A percentile compares a stretch with the other conserved stretches of the same genome.
Evolutionary conservation across 1,139 yeast genomes (phyloP).

Genomic region (Pichia sp.): DNA sequence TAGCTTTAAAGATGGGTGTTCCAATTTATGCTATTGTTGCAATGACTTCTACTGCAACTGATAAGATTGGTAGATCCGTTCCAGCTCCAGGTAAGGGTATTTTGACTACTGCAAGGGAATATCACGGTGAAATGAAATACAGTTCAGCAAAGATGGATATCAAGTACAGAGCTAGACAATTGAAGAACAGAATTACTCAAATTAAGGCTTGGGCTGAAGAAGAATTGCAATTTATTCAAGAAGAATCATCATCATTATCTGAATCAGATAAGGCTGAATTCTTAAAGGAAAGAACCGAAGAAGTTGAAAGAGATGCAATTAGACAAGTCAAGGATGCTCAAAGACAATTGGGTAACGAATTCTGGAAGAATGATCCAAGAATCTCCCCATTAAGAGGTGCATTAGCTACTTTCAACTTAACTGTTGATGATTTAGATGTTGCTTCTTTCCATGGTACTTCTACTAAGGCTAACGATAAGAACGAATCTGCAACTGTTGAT

Average conservation of each 20-base stretch:
- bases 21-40: slow-evolving; percentile 96
- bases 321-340: slow-evolving; percentile 86
- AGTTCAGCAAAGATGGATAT: slow-evolving; percentile 79
- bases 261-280: slow-evolving; percentile 40
- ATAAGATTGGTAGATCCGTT: slow-evolving; percentile 96
- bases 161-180: slow-evolving; percentile 91
- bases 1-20: slow-evolving; percentile 96
- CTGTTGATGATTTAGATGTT: slow-evolving; percentile 91
- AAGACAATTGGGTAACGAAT: slow-evolving; percentile 92
- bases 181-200: slow-evolving; percentile 70
- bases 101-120: slow-evolving; percentile 94
- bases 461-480: slow-evolving; percentile 96
- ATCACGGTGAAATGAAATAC: slow-evolving; percentile 75
- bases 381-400: slow-evolving; percentile 97
- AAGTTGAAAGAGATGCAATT: slow-evolving; percentile 75
- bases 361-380: slow-evolving; percentile 85
- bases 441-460: slow-evolving; percentile 99
- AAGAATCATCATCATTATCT: slow-evolving; percentile 58
- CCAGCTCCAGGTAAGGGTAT: slow-evolving; percentile 99
- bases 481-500: slow-evolving; percentile 87
- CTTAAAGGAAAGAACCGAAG: slow-evolving; percentile 80
- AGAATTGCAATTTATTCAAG: slow-evolving; percentile 66
- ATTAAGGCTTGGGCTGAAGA: slow-evolving; percentile 79
- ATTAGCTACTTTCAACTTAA: slow-evolving; percentile 84
- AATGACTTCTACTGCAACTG: slow-evolving; percentile 93